Evolutionary conservation across 305 asterid genomes (phyloP), one percentile per base, ranked within the genome.

Genomic region (Solanum aculeatissimum): DNA sequence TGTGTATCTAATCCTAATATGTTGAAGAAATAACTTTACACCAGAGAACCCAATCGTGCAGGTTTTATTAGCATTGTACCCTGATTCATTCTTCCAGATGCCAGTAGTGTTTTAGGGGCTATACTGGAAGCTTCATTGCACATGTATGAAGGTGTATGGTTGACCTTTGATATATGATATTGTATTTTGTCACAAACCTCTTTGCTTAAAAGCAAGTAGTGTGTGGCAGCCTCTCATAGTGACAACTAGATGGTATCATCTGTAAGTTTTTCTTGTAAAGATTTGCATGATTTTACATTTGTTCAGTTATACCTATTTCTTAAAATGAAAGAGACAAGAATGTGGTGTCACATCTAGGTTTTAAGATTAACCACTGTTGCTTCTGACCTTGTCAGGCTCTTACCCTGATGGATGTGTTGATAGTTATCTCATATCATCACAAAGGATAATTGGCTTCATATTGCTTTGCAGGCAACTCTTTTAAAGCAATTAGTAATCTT

Each of bases 381-480:
- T 68, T 68, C 49, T 68, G 75, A 68, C 47, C 38, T 68, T 35
- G 25, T 68, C 75, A 68, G 75, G 54, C 32, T 40, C 79, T 43
- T 69, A 70, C 54, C 12, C 54, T 70, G 54, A n/a, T 70, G 79
- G 11, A 70, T 40, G 42, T 19, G 42, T 40, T 40, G 79, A 32
- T 70, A 11, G 19, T 75, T 72, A n/a, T 60, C 68, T 60, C 68
- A 60, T 60, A 60, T 25, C 27, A 2, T 11, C 57, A 51, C 3
- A 53, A 78, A 78, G 32, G 32, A 78, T 53, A 18, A 78, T 53
- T 54, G 53, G 47, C 42, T 19, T 70, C 14, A 21, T 71, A 8
- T 80, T 83, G 16, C 65, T 80, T 70, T 49, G 19, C 85, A 84
- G 88, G 84, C 47, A 72, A 81, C 79, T 82, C 84, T 40, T 47